These are phyloP conservation scores for Petunia axillaris DNA, from an alignment of 257 asterid genomes.

Conservation along the genomic window DNA sequence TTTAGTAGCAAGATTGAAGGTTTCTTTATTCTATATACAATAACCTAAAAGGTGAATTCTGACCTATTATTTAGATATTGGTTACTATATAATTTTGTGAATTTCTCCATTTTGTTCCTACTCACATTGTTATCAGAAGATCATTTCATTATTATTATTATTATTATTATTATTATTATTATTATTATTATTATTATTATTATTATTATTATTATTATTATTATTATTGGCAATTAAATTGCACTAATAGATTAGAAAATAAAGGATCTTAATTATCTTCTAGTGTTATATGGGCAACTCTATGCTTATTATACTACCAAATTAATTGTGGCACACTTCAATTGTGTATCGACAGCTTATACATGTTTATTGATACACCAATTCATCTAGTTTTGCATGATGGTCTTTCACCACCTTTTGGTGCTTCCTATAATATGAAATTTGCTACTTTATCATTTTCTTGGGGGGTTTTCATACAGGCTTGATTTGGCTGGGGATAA, in stretches of 20 bases:
- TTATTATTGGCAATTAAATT: neutral
- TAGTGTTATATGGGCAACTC: neutral
- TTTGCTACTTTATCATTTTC: constrained; percentile 6
- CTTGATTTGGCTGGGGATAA: constrained; percentile 60
- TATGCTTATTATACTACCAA: neutral
- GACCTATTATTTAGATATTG: neutral
- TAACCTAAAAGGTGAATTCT: neutral
- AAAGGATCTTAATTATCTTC: neutral
- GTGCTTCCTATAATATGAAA: neutral
- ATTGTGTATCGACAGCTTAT: constrained; percentile 2
- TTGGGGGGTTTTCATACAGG: constrained; percentile 44
- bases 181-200: neutral
- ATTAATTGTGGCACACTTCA: neutral
- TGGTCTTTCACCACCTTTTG: neutral
- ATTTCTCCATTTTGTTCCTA: neutral
- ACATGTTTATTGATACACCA: neutral
- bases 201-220: neutral
- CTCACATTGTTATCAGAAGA: neutral
- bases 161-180: too few species aligned
- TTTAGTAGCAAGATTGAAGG: neutral
- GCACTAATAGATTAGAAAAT: neutral
- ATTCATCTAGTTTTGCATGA: neutral
- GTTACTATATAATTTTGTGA: neutral
- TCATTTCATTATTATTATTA: neutral
- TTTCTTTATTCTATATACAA: neutral